Conservation (phyloP, 164 flowering plant species). For the Piper betle region DNA sequence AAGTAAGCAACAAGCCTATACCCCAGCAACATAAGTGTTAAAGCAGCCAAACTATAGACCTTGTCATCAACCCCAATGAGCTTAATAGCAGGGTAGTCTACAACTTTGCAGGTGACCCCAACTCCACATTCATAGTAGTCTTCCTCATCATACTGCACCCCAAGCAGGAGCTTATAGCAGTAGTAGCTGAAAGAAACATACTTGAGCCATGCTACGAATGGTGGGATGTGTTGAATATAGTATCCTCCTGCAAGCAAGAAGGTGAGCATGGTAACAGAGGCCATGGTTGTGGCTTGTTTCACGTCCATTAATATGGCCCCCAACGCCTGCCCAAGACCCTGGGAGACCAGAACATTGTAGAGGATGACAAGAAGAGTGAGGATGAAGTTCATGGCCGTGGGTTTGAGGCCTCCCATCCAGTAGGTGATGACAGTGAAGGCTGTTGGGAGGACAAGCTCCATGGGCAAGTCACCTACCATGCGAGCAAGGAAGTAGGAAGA, state of each 20-base stretch:
- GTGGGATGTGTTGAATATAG: conserved; percentile 70
- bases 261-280: conserved; percentile 77
- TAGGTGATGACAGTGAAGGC: conserved; percentile 46
- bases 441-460: conserved; percentile 89
- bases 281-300: conserved; percentile 62
- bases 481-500: conserved; percentile 79
- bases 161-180: conserved; percentile 76
- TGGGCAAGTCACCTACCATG: conserved; percentile 70
- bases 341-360: conserved; percentile 72
- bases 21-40: conserved; percentile 61
- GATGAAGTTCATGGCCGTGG: conserved; percentile 31
- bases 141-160: conserved; percentile 45
- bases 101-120: conserved; percentile 33
- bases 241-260: conserved; percentile 83
- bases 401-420: conserved; percentile 91
- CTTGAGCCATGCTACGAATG: conserved; percentile 73
- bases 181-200: conserved; percentile 72
- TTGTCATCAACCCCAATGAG: conserved; percentile 26
- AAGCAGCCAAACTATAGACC: conserved; percentile 49
- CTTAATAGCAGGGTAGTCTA: conserved; percentile 53
- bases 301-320: conserved; percentile 89
- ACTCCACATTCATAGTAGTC: conserved; percentile 59
- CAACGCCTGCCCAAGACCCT: conserved; percentile 76
- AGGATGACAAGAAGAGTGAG: conserved; percentile 53
- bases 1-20: conserved; percentile 72